phyloP scores from a whole-genome alignment of 495 filamentous ascomycete species.

The Cercophora newfieldiana region DNA sequence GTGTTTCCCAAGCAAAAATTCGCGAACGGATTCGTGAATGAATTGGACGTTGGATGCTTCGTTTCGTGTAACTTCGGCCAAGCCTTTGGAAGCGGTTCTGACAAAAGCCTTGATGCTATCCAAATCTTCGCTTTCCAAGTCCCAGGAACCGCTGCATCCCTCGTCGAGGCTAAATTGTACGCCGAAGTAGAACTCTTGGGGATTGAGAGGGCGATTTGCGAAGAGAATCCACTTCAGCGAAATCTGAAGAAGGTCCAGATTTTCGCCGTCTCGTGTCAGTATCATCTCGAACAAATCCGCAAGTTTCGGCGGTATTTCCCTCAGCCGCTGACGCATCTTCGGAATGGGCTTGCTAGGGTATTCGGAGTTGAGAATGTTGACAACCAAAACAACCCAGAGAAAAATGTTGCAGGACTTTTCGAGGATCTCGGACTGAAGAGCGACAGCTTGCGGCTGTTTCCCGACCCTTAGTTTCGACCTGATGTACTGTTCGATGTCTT shows the following conservation, averaged over 20 bases:
- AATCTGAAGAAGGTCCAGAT: constrained; percentile 28
- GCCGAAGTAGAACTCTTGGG: constrained; percentile 39
- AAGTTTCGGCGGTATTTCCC: constrained; percentile 31
- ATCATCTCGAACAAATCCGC: constrained; percentile 36
- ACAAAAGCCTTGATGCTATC: constrained; percentile 5
- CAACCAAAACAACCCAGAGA: constrained; percentile 48
- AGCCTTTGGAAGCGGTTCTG: constrained; percentile 15
- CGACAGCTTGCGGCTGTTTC: constrained; percentile 26
- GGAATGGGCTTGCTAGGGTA: constrained; percentile 22
- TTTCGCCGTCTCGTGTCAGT: constrained; percentile 31
- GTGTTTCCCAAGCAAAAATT: constrained; percentile 8
- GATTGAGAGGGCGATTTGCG: constrained; percentile 31
- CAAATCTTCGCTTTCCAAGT: not conserved
- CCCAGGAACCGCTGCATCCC: not conserved
- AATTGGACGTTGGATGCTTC: constrained; percentile 9
- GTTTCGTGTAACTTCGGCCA: constrained; percentile 14
- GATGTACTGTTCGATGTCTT: constrained; percentile 27
- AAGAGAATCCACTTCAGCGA: constrained; percentile 44
- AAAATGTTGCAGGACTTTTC: constrained; percentile 45
- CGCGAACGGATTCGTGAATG: constrained; percentile 20
- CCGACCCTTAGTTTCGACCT: constrained; percentile 18
- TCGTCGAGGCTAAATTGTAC: constrained; percentile 26
- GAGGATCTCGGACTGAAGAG: constrained; percentile 32
- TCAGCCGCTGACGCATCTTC: constrained; percentile 16
- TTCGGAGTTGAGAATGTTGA: constrained; percentile 45